phyloP scores from a whole-genome alignment of 1,139 yeast species.

The Saccharomyces hybrid region DNA sequence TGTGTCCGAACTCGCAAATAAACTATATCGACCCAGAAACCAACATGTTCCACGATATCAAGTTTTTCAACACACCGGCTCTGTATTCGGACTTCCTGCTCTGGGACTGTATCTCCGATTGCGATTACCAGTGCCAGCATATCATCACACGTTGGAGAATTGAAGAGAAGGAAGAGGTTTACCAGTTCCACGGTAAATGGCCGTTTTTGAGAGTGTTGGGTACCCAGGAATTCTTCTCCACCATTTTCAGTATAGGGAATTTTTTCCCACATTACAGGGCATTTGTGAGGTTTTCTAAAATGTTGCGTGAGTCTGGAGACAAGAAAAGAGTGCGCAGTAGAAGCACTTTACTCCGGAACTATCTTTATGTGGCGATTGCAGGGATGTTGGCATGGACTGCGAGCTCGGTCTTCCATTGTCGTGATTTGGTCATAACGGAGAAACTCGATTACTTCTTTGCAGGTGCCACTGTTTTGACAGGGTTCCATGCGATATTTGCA shows the following conservation, averaged over 20 bases:
- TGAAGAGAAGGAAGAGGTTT: slow-evolving; percentile 41
- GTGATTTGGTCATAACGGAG: slow-evolving; percentile 76
- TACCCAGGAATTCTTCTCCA: slow-evolving; percentile 78
- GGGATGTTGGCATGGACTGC: slow-evolving; percentile 86
- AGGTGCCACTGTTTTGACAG: slow-evolving; percentile 74
- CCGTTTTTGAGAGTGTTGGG: slow-evolving; percentile 73
- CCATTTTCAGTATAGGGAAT: slow-evolving; percentile 72
- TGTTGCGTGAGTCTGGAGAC: slow-evolving; percentile 13
- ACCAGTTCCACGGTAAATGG: slow-evolving; percentile 97
- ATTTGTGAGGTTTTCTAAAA: slow-evolving; percentile 33
- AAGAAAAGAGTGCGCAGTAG: slow-evolving; percentile 6
- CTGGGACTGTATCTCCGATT: slow-evolving; percentile 78
- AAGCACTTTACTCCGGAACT: slow-evolving; percentile 19
- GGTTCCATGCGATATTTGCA: slow-evolving; percentile 59
- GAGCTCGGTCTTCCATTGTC: slow-evolving; percentile 77
- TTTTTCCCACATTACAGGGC: slow-evolving; percentile 69
- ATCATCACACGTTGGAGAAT: slow-evolving; percentile 52
- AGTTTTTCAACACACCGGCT: slow-evolving; percentile 26
- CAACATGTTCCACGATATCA: slow-evolving; percentile 30
- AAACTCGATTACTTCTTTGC: slow-evolving; percentile 88
- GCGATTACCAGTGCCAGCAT: slow-evolving; percentile 90
- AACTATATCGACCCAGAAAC: slow-evolving; percentile 14
- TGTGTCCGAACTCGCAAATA: slow-evolving; percentile 31
- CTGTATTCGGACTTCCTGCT: slow-evolving; percentile 38
- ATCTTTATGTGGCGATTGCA: slow-evolving; percentile 36